phyloP scores from a whole-genome alignment of 2,329 filamentous ascomycete species.

The Cladosporium sp. region DNA sequence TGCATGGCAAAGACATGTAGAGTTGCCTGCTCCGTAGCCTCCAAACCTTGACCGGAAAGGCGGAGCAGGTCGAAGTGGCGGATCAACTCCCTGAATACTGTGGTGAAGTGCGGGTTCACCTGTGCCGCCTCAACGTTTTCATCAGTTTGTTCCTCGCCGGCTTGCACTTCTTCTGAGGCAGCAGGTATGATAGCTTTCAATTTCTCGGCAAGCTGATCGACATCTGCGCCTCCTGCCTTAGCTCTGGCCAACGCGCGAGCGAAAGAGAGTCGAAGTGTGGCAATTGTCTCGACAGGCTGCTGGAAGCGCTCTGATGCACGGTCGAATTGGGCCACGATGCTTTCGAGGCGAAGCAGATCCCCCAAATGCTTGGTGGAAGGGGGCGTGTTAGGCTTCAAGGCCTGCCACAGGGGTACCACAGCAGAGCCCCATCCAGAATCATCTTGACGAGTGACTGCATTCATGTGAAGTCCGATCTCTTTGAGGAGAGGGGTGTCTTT shows the following conservation, averaged over 20 bases:
- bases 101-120: slow-evolving; percentile 2
- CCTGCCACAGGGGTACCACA: slow-evolving; percentile 48
- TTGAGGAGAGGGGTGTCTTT: neutral
- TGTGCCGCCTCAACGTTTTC: neutral
- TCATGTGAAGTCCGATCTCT: neutral
- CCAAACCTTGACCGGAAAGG: neutral
- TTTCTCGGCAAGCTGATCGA: slow-evolving; percentile 18
- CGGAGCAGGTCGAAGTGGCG: slow-evolving; percentile 6
- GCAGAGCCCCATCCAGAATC: slow-evolving; percentile 16
- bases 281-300: slow-evolving; percentile 22
- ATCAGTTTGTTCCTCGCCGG: neutral
- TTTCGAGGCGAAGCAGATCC: slow-evolving; percentile 40
- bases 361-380: slow-evolving; percentile 34
- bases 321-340: slow-evolving; percentile 45
- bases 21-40: slow-evolving; percentile 1
- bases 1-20: slow-evolving; percentile 10
- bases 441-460: neutral
- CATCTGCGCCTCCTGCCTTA: slow-evolving; percentile 11
- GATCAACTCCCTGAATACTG: neutral
- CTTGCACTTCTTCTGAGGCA: neutral
- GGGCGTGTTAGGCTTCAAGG: slow-evolving; percentile 60
- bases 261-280: slow-evolving; percentile 24
- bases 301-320: slow-evolving; percentile 19
- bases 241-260: slow-evolving; percentile 20
- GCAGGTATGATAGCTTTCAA: slow-evolving; percentile 2